These are phyloP conservation scores for Mortierella claussenii DNA, from an alignment of 192 early-diverging fungal genomes.

Conservation along the genomic window DNA sequence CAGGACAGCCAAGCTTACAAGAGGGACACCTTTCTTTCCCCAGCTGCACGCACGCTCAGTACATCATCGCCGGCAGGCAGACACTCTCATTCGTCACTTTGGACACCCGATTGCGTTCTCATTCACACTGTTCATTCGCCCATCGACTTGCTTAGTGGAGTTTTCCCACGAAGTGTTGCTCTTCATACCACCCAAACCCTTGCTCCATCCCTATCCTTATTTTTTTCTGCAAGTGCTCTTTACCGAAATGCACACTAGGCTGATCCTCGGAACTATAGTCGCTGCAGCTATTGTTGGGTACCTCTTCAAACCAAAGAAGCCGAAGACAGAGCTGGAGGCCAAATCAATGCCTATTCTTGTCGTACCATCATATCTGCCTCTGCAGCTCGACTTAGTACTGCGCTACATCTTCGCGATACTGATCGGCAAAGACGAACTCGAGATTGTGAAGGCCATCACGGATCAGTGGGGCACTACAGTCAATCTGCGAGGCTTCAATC, in stretches of 20 bases:
- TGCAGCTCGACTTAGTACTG: constrained; percentile 25
- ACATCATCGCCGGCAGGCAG: too few relatives aligned
- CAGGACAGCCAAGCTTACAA: too few relatives aligned
- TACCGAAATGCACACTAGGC: constrained; percentile 14
- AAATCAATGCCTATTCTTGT: constrained; percentile 16
- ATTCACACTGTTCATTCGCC: too few relatives aligned
- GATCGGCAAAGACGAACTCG: constrained; percentile 22
- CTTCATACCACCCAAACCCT: too few relatives aligned
- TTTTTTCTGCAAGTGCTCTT: too few relatives aligned
- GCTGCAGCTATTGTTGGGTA: constrained; percentile 26
- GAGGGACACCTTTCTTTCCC: too few relatives aligned
- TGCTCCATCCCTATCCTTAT: too few relatives aligned
- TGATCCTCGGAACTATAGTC: constrained; percentile 22
- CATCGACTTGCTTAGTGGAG: too few relatives aligned
- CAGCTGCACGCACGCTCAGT: too few relatives aligned
- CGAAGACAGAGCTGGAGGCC: constrained; percentile 38
- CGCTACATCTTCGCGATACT: constrained; percentile 11
- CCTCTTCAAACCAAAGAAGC: constrained; percentile 32
- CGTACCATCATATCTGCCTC: constrained; percentile 21
- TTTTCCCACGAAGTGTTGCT: too few relatives aligned
- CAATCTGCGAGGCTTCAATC: constrained; percentile 27
- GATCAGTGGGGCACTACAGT: constrained; percentile 12
- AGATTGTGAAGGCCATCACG: constrained; percentile 5
- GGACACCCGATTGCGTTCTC: too few relatives aligned
- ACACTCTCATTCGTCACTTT: too few relatives aligned